Evolutionary conservation across 768 basidiomycete species (phyloP).

Genomic region (Naganishia antarctica): DNA sequence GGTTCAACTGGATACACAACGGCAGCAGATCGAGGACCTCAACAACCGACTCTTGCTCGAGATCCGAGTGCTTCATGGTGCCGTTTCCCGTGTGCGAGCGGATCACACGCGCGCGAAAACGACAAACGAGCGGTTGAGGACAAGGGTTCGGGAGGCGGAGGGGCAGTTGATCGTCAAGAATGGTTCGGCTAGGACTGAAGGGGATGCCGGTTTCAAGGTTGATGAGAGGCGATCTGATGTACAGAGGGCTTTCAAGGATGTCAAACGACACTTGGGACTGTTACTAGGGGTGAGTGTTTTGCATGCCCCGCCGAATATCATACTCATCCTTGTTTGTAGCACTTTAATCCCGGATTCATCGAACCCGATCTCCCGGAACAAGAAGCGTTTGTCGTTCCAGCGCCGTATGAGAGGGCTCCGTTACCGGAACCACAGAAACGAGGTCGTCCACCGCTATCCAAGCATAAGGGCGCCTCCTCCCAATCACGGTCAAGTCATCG

Average conservation of each 20-base stretch:
- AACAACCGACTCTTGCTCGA: background rate
- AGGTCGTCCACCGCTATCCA: constrained; percentile 24
- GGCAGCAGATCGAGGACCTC: background rate
- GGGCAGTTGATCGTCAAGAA: background rate
- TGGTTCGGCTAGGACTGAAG: background rate
- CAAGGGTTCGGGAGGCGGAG: background rate
- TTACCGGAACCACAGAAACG: constrained; percentile 29
- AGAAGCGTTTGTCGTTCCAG: constrained; percentile 20
- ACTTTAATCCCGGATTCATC: constrained; percentile 21
- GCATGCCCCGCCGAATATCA: background rate
- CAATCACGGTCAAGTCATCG: background rate
- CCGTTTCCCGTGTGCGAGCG: background rate
- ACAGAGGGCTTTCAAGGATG: constrained; percentile 23
- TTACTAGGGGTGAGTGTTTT: constrained; percentile 20
- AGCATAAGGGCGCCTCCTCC: background rate
- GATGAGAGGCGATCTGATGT: constrained; percentile 14
- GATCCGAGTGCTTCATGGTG: constrained; percentile 6
- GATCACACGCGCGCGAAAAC: background rate
- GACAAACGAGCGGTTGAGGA: background rate
- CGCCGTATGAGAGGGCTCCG: constrained; percentile 20
- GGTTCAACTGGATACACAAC: background rate
- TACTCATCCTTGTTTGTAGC: background rate
- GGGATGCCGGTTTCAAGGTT: background rate
- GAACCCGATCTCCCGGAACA: constrained; percentile 6
- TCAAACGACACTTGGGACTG: constrained; percentile 22